These are phyloP conservation scores for Escallonia herrerae DNA, from an alignment of 129 eudicot species.

Conservation along the genomic window DNA sequence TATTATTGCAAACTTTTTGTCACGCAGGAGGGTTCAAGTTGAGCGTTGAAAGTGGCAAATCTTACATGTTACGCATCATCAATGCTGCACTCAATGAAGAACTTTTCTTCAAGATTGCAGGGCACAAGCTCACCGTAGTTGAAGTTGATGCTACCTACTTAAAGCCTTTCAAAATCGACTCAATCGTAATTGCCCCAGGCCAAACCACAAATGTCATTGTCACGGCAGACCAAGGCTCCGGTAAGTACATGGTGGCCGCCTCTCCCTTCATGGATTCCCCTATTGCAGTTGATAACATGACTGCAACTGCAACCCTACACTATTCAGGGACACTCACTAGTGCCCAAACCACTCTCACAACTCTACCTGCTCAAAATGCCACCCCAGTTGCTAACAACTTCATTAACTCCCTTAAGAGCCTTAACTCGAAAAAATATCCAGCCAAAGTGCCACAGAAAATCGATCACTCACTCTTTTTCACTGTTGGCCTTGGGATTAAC, in stretches of 20 bases:
- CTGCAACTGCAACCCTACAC: slow-evolving; percentile 67
- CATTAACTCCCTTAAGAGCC: slow-evolving; percentile 49
- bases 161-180: slow-evolving; percentile 66
- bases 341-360: slow-evolving; percentile 38
- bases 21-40: slow-evolving; percentile 48
- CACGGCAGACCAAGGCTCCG: slow-evolving; percentile 38
- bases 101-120: slow-evolving; percentile 89
- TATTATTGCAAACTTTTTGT: background rate
- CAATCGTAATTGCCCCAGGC: slow-evolving; percentile 67
- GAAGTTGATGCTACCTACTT: slow-evolving; percentile 85
- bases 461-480: slow-evolving; percentile 66
- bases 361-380: slow-evolving; percentile 56
- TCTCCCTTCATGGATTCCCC: slow-evolving; percentile 74
- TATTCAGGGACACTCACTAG: slow-evolving; percentile 49
- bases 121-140: slow-evolving; percentile 66
- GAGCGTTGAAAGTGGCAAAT: slow-evolving; percentile 57
- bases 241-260: slow-evolving; percentile 57
- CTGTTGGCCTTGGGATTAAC: slow-evolving; percentile 61
- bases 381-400: slow-evolving; percentile 65
- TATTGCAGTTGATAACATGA: slow-evolving; percentile 60
- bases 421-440: slow-evolving; percentile 53
- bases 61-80: slow-evolving; percentile 70
- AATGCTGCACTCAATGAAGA: slow-evolving; percentile 92
- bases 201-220: slow-evolving; percentile 73
- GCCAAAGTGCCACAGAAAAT: slow-evolving; percentile 62